phyloP scores from a whole-genome alignment of 768 basidiomycete genomes.

The Chalciporus piperatus region DNA sequence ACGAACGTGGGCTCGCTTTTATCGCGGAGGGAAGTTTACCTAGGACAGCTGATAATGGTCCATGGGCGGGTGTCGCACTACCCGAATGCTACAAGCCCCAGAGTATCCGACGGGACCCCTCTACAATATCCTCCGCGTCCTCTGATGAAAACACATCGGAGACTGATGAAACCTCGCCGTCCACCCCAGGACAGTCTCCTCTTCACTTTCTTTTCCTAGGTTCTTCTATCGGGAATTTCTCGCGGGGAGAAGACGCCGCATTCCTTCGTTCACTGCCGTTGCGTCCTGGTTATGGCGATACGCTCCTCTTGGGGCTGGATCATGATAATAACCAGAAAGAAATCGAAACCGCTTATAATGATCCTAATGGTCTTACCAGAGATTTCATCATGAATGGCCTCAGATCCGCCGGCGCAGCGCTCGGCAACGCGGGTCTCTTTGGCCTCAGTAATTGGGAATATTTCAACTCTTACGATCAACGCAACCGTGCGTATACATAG shows the following conservation, averaged over 20 bases:
- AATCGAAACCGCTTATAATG: slow-evolving; percentile 88
- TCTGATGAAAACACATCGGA: slow-evolving; percentile 10
- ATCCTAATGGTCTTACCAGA: slow-evolving; percentile 66
- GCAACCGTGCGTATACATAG: slow-evolving; percentile 41
- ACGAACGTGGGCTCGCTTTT: slow-evolving; percentile 83
- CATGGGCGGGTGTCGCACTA: not conserved
- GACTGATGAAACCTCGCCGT: slow-evolving; percentile 28
- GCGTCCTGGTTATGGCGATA: slow-evolving; percentile 71
- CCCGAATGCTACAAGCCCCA: slow-evolving; percentile 10
- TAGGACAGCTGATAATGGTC: slow-evolving; percentile 5
- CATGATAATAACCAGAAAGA: slow-evolving; percentile 67
- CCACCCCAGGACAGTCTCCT: slow-evolving; percentile 52
- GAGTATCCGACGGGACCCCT: slow-evolving; percentile 27
- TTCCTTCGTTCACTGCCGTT: slow-evolving; percentile 83
- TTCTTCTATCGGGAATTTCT: slow-evolving; percentile 89
- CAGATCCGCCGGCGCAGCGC: slow-evolving; percentile 57
- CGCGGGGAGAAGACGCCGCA: slow-evolving; percentile 57
- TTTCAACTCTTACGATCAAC: slow-evolving; percentile 54
- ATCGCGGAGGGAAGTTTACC: slow-evolving; percentile 46
- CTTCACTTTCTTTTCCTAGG: slow-evolving; percentile 90
- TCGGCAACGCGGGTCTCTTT: slow-evolving; percentile 68
- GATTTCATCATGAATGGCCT: slow-evolving; percentile 88
- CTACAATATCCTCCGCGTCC: slow-evolving; percentile 40
- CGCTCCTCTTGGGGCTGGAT: slow-evolving; percentile 87
- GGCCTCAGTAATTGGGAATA: slow-evolving; percentile 75